These are phyloP conservation scores for Moricandia arvensis DNA, from an alignment of 345 rosid genomes.

Conservation along the genomic window DNA sequence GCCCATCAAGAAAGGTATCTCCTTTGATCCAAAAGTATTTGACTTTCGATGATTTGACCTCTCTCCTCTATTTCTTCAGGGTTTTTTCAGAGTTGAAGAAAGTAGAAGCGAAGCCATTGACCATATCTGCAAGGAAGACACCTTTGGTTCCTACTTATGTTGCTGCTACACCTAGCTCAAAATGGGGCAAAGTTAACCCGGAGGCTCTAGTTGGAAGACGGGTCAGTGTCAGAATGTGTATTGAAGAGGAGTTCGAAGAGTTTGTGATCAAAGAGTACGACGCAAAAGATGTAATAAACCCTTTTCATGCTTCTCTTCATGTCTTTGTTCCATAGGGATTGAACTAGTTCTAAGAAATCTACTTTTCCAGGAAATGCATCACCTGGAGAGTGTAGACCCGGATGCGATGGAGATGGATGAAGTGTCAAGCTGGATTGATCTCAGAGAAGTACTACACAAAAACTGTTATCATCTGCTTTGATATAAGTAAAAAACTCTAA, in stretches of 20 bases:
- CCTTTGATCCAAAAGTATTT: conserved; percentile 1
- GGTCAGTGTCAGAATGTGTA: neutral
- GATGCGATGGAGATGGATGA: conserved; percentile 12
- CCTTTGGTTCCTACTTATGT: neutral
- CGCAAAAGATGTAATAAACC: neutral
- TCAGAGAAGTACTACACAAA: neutral
- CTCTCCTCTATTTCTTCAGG: conserved; percentile 5
- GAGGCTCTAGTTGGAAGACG: neutral
- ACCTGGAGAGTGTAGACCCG: neutral
- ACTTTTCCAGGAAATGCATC: conserved; percentile 19
- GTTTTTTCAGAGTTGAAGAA: neutral
- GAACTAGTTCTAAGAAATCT: neutral
- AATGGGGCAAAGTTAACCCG: neutral
- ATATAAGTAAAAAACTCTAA: neutral
- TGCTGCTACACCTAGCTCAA: neutral
- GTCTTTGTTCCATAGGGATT: neutral
- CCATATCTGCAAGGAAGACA: conserved; percentile 1
- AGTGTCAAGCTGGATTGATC: neutral
- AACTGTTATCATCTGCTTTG: neutral
- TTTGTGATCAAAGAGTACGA: conserved; percentile 14
- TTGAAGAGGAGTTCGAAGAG: neutral
- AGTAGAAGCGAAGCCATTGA: neutral
- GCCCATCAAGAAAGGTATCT: neutral
- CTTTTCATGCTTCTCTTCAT: neutral
- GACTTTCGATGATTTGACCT: neutral